Evolutionary conservation across 2,329 filamentous ascomycete species (phyloP), one percentile per base, ranked within the genome.

Genomic region (Xylariales sp.): DNA sequence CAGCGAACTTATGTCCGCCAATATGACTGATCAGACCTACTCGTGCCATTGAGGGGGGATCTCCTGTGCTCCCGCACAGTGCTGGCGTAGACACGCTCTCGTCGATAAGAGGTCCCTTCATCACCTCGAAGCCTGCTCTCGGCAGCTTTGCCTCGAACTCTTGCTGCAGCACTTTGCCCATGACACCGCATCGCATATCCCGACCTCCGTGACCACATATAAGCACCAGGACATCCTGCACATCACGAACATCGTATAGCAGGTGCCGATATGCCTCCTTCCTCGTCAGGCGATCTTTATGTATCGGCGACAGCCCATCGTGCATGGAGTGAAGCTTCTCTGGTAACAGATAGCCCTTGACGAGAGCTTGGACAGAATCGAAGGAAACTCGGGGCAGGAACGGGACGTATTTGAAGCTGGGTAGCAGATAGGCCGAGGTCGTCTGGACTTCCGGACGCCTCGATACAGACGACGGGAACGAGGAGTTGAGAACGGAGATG

Each of bases 201-300:
- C 93, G 74, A 3, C 82, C 81, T 11, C 84, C 85, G 54, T 98
- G 93, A 0, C 89, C 88, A 57, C 93, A 98, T 31, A 96, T 84
- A 15, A 97, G 66, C 21, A 98, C 78, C n/a, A 87, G 54, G 4
- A 89, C 71, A 47, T 89, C 83, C 12, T 75, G 56, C 7, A 86
- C 75, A 44, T 80, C 75, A 9, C 74, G 66, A 4, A 87, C 81
- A 1, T 73, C 71, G 2, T 65, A 63, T 2, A 88, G 67, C 25
- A 65, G 66, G 42, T 46, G 66, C 55, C 56, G 77, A 54, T 66
- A 80, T 40, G 60, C 78, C 47, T 62, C 72, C 62, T 71, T 80
- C 51, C 66, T 69, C 32, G 57, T 64, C 38, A 71, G 59, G 2
- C 70, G 62, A 54, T 80, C 77, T 32, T 69, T 68, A 50, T 82